Base-by-base conservation (phyloP, 768 basidiomycete species). In the Tricholoma sp. region DNA sequence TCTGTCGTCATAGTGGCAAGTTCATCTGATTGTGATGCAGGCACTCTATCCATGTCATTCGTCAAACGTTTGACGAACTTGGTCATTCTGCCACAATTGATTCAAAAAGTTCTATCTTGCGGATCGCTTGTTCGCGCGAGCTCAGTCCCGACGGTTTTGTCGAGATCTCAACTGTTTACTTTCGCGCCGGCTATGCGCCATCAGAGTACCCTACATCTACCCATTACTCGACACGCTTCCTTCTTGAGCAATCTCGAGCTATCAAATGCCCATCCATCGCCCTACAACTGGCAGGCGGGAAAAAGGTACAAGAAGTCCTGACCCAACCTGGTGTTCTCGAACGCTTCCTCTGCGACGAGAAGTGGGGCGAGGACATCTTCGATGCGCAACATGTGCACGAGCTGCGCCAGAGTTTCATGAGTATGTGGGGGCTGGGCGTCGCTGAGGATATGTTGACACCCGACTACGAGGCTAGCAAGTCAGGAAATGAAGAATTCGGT, bases 221-320 rank as follows among this genome's bases (percentile, higher is more conserved):
- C 5, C 82, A 88, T 50, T 98, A 91, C 74, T 66, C 71, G 7
- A 89, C 85, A 1, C 89, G 96, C 7, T 80, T 89, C 63, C 71
- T 83, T 12, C 78, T 98, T 34, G 95, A 98, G 68, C 78, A 84
- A 37, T 90, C 89, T 5, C 76, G 71, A 52, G 94, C 96, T 0
- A 94, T 94, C 76, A 96, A 98, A 61, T 99, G 96, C 66, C 96
- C 96, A 0, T 84, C 85, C 1, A 83, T 98, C 62, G 85, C 89
- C 5, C 79, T 98, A 12, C 96, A 98, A 62, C 83, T 98, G n/a
- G 94, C 95, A 0, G 96, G 96, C 0, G 86, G 88, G 3, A 99
- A 99, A 78, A 97, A 97, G 67, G 84, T 99, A 0, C 96, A 98
- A 70, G 86, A 98, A 65, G 89, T 88, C 0, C 79, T 99, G 14